Conservation (phyloP, 2,329 filamentous ascomycete genomes). For the Penicillium psychrosexuale region DNA sequence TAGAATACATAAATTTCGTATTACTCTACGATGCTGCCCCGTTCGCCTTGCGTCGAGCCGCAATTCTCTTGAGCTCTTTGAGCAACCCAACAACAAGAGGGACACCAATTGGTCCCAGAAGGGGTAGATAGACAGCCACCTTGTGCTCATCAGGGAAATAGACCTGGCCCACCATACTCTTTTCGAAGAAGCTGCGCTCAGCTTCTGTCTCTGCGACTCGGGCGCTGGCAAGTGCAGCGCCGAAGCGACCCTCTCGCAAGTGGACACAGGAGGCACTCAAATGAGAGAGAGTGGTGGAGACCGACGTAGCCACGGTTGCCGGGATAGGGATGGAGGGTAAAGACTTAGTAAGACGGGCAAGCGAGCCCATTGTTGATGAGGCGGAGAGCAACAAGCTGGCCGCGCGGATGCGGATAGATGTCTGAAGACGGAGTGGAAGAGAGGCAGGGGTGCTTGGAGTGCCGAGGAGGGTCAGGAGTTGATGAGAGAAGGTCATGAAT, state of each 20-base stretch:
- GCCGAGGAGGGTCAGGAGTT: slow-evolving; percentile 83
- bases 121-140: slow-evolving; percentile 87
- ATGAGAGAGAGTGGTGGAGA: slow-evolving; percentile 73
- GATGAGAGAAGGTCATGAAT: slow-evolving; percentile 85
- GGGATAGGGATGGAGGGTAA: slow-evolving; percentile 91
- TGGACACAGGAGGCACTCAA: slow-evolving; percentile 72
- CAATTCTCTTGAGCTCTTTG: slow-evolving; percentile 68
- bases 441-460: slow-evolving; percentile 74
- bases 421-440: slow-evolving; percentile 78
- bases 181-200: slow-evolving; percentile 95
- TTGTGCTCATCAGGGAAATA: slow-evolving; percentile 99
- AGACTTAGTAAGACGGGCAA: slow-evolving; percentile 79
- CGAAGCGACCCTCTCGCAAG: slow-evolving; percentile 60
- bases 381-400: slow-evolving; percentile 83
- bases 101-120: slow-evolving; percentile 86
- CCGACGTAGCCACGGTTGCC: slow-evolving; percentile 77
- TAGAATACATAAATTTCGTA: slow-evolving; percentile 2
- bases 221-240: slow-evolving; percentile 71
- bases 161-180: slow-evolving; percentile 97
- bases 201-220: slow-evolving; percentile 82
- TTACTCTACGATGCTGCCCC: slow-evolving; percentile 11
- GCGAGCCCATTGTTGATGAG: slow-evolving; percentile 87
- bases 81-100: slow-evolving; percentile 79
- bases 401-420: slow-evolving; percentile 78
- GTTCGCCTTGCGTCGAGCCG: slow-evolving; percentile 31